Base-by-base conservation (phyloP, 2,329 filamentous ascomycete species). In the Colletotrichum tamarilloi region DNA sequence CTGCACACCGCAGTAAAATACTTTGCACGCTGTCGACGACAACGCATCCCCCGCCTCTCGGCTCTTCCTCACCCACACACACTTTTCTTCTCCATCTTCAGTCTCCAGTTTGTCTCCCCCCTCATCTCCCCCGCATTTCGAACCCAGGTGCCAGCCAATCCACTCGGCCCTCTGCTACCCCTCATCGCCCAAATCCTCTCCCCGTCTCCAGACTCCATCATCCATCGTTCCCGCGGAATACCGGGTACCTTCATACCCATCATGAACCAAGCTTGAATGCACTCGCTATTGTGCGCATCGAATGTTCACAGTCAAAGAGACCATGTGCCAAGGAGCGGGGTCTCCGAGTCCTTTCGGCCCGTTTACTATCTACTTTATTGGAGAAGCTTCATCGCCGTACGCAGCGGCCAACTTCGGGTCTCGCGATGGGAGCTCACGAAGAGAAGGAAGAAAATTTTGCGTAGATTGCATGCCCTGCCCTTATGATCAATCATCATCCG, bases 81-180 rank as follows among this genome's bases (percentile, higher is more conserved):
- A 12, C 35, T 14, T 14, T n/a, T 24, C 59, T 57, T 62, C 56
- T 62, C 57, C 64, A 49, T 62, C 63, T 4, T 58, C 19, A 49
- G 19, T 49, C 42, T 49, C 19, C 19, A 49, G 19, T 46, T 30
- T 35, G 14, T 22, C 22, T 46, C 56, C 26, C 70, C 65, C 69
- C 62, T 42, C 59, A 69, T 59, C 55, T 73, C 56, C 70, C 60
- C 70, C 70, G 67, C 70, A 70, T 52, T 56, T n/a, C 30, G 58
- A 49, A 30, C 66, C 53, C 35, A 26, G 26, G 26, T 26, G 26
- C 26, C 26, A n/a, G 11, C 12, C 46, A 22, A 24, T n/a, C 52
- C 28, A 60, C 58, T 59, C 52, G 5, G 26, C 26, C 70, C n/a
- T 38, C 32, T 46, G 30, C 56, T 70, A 65, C 55, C 67, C 70